Percentiles rank a stretch among this genome's conserved stretches.
Evolutionary conservation across 305 asterid genomes (phyloP).

Genomic region (Fraxinus greggii): DNA sequence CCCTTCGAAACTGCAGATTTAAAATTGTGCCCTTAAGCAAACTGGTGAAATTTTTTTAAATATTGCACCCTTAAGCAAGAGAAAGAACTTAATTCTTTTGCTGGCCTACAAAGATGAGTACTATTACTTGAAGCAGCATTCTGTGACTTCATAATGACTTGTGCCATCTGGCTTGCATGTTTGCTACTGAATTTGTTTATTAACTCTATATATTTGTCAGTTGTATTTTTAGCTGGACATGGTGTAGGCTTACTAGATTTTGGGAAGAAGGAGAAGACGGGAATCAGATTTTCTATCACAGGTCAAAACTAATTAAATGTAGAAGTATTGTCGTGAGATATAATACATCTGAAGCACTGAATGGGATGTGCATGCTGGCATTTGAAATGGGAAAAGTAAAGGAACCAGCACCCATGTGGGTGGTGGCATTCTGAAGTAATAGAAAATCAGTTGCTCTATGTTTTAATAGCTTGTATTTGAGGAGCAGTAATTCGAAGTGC

Average conservation of each 20-base stretch:
- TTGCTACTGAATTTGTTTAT: background rate
- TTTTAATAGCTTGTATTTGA: slow-evolving; percentile 5
- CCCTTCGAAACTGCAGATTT: background rate
- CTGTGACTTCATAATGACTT: background rate
- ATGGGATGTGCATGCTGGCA: background rate
- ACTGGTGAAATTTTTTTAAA: background rate
- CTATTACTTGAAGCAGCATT: background rate
- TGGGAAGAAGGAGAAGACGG: background rate
- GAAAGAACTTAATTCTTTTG: background rate
- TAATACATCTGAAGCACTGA: background rate
- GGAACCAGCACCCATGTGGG: background rate
- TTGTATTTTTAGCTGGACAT: background rate
- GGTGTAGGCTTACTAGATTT: background rate
- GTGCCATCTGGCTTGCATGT: background rate
- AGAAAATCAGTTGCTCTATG: background rate
- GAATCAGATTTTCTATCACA: background rate
- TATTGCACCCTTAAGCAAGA: background rate
- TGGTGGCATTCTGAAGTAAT: background rate
- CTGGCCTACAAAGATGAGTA: background rate
- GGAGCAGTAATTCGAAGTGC: background rate
- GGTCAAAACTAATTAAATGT: background rate
- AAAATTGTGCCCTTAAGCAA: background rate
- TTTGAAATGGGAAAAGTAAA: background rate
- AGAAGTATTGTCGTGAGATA: background rate
- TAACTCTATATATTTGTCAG: background rate